Base-by-base conservation (phyloP, 2,329 filamentous ascomycete genomes). In the Penicillium crustosum region DNA sequence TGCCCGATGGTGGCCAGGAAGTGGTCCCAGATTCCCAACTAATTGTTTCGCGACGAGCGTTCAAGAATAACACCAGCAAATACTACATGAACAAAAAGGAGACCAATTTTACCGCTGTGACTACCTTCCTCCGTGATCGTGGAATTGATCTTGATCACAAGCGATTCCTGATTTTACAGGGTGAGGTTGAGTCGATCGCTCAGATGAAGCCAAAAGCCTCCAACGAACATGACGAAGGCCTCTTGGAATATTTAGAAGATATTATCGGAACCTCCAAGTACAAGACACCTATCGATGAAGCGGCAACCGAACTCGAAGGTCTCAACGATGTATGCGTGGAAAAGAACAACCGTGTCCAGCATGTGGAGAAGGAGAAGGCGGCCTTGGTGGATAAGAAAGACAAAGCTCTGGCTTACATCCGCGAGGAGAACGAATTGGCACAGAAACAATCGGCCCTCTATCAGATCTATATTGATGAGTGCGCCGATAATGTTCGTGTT, bases 181-280 rank as follows among this genome's bases (percentile, higher is more conserved):
- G 94, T 70, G 94, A 99, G 74, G 94, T 99, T 58, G 94, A 99
- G 75, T 97, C 93, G 0, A 99, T 99, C 71, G 93, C 94, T 7
- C 94, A 97, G 76, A 99, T 99, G 94, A 99, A 99, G 77, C 83
- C 95, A 19, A 99, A 99, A 75, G 94, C 95, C 4, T 88, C 84
- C 42, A 93, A 91, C 67, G 94, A 99, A 73, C 93, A 97, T 70
- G 94, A 99, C 60, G 94, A 99, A 69, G 94, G 94, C 13, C 83
- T 99, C 4, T 82, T 99, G 19, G 94, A 99, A 74, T 99, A 99
- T 64, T 85, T 99, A 0, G 94, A 99, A 74, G 94, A 99, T 70
- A 99, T 99, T 61, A 97, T 99, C 67, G 94, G 95, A 61, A 99
- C 94, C 0, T 97, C 94, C 6, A 97, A 96, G 73, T 99, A 99